Evolutionary conservation across 2,329 filamentous ascomycete genomes (phyloP), one percentile per base, ranked within the genome.

Genomic region (Scedosporium boydii): DNA sequence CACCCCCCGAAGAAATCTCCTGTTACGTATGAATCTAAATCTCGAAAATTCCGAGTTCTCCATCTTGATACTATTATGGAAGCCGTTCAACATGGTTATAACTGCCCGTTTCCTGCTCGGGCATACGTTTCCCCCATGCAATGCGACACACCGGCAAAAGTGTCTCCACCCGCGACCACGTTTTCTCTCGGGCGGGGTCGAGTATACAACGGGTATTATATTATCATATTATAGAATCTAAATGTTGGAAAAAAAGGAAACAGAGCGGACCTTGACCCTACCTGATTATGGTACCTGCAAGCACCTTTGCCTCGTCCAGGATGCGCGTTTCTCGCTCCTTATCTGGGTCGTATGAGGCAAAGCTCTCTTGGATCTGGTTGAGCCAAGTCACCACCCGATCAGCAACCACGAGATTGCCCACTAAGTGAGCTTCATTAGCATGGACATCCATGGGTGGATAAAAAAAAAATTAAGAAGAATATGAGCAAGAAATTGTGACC

Each of bases 311-410:
- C 51, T 55, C 51, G 51, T 55, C 51, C 51, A 55, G 23, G n/a
- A 55, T 14, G 12, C 51, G 51, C 10, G 51, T 55, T 14, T 55
- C 18, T 14, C 51, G 51, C 51, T 55, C 51, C 6, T 55, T 55
- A 12, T 27, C 51, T 55, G 51, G 51, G 6, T 55, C 51, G 23
- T 55, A 51, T 1, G 23, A 12, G 7, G 10, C 44, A 34, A 51
- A 48, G 48, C 42, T 61, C 27, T 61, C 48, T 48, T 61, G 59
- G 44, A 62, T 62, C 53, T 55, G 38, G 38, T 27, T 34, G 6
- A 62, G 38, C 60, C 60, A 62, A 3, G 38, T 42, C 38, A 14
- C 18, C 9, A 62, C 60, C 10, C 42, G 34, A 27, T 62, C 60
- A 6, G 53, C 38, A 23, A 62, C 55, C 6, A 62, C n/a, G 14